Percentiles rank a stretch among this genome's conserved stretches.
Evolutionary conservation across 2,329 filamentous ascomycete genomes (phyloP).

Genomic region (Talaromyces sp.): DNA sequence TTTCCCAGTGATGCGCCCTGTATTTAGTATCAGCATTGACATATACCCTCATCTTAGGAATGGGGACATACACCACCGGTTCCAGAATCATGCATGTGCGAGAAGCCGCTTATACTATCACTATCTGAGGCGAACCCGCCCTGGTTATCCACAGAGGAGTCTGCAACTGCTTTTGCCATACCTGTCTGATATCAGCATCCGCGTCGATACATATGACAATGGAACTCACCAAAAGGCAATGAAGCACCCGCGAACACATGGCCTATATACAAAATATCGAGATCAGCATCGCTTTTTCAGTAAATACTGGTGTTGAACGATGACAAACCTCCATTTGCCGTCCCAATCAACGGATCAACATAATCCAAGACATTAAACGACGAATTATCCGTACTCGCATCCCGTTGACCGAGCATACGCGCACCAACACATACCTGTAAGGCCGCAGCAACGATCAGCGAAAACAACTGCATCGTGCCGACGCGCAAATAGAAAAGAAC

Average conservation of each 20-base stretch:
- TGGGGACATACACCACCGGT: conserved; percentile 43
- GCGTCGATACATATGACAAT: neutral
- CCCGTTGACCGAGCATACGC: neutral
- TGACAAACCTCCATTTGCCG: conserved; percentile 45
- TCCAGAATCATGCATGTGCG: conserved; percentile 52
- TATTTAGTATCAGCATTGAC: conserved; percentile 16
- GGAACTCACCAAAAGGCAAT: conserved; percentile 47
- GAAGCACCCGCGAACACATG: conserved; percentile 58
- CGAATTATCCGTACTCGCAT: neutral
- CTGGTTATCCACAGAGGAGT: conserved; percentile 53
- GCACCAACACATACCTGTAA: conserved; percentile 4
- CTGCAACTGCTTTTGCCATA: conserved; percentile 56
- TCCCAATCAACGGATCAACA: conserved; percentile 55
- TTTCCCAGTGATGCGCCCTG: conserved; percentile 63
- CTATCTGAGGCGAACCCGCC: conserved; percentile 56
- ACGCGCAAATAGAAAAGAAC: neutral
- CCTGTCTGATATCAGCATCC: conserved; percentile 27
- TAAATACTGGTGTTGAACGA: neutral
- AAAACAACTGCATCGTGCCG: conserved; percentile 8
- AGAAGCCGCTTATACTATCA: conserved; percentile 51
- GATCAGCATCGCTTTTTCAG: neutral
- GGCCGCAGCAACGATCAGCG: neutral
- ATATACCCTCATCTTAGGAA: neutral
- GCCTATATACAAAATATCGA: conserved; percentile 29
- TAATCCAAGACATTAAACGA: conserved; percentile 38